A percentile compares a stretch with the other conserved stretches of the same genome.
These are phyloP conservation scores for Chloranthus sessilifolius DNA, from an alignment of 164 flowering plant genomes.

Conservation along the genomic window DNA sequence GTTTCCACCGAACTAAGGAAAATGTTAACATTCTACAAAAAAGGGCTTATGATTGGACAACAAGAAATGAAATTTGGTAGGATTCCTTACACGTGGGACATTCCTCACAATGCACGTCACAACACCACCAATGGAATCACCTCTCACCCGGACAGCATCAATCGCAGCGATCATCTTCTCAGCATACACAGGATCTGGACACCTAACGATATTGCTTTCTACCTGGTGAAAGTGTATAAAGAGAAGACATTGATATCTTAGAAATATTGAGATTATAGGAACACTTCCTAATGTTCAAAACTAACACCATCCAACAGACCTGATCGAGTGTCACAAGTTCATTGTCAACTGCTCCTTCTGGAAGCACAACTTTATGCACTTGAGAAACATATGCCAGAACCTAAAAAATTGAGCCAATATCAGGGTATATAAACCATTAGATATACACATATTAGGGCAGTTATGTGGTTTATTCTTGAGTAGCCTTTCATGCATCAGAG, in stretches of 20 bases:
- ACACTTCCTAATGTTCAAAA: background rate
- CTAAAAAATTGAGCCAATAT: too few relatives aligned
- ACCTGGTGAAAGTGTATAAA: slow-evolving; percentile 35
- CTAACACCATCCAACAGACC: slow-evolving; percentile 32
- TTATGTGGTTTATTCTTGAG: too few relatives aligned
- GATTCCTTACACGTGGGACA: slow-evolving; percentile 69
- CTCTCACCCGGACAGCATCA: slow-evolving; percentile 76
- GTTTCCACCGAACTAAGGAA: background rate
- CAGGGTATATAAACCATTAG: too few relatives aligned
- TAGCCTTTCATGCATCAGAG: too few relatives aligned
- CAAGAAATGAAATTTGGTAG: background rate
- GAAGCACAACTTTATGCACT: slow-evolving; percentile 85
- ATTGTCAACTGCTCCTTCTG: slow-evolving; percentile 66
- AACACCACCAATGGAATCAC: slow-evolving; percentile 97
- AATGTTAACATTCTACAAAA: background rate
- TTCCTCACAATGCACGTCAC: slow-evolving; percentile 92
- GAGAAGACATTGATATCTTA: background rate
- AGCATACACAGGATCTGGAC: slow-evolving; percentile 94
- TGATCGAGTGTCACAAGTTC: slow-evolving; percentile 66
- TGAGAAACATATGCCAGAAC: slow-evolving; percentile 94
- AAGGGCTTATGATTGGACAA: background rate
- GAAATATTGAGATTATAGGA: background rate
- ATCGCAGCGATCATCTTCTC: slow-evolving; percentile 96
- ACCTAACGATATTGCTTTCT: slow-evolving; percentile 89
- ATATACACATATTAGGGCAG: slow-evolving; percentile 12